Conservation (phyloP, 2,329 filamentous ascomycete genomes). For the Talaromyces sp. region DNA sequence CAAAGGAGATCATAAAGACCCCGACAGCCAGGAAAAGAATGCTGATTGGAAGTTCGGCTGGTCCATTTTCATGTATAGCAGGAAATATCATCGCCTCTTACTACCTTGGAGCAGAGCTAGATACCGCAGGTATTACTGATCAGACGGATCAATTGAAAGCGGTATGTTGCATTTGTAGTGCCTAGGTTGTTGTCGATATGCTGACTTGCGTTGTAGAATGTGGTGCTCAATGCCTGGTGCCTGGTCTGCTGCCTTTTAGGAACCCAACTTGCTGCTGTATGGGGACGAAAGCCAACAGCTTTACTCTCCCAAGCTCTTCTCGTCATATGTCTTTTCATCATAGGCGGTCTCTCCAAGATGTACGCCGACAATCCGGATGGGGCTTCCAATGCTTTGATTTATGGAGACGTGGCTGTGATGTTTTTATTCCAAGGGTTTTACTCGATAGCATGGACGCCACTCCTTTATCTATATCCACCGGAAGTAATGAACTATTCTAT, state of each 20-base stretch:
- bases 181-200: neutral
- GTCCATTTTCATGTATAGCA: conserved; percentile 28
- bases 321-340: conserved; percentile 42
- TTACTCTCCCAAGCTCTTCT: conserved; percentile 28
- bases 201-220: conserved; percentile 26
- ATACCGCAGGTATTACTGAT: conserved; percentile 43
- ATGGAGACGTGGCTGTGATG: conserved; percentile 43
- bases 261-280: conserved; percentile 36
- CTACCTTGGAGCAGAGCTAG: conserved; percentile 39
- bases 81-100: conserved; percentile 39
- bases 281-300: conserved; percentile 43
- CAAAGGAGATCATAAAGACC: conserved; percentile 32
- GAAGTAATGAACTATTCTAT: conserved; percentile 48
- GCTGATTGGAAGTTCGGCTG: conserved; percentile 33
- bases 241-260: conserved; percentile 38
- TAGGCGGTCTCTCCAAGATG: conserved; percentile 45
- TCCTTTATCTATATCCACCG: conserved; percentile 45
- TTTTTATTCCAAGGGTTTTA: conserved; percentile 51
- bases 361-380: conserved; percentile 19
- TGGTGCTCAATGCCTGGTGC: conserved; percentile 49
- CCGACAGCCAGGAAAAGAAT: conserved; percentile 32
- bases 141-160: conserved; percentile 37
- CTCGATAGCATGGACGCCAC: conserved; percentile 46
- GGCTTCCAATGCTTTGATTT: conserved; percentile 24
- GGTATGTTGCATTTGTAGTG: neutral